Conservation (phyloP, 352 stramenopile species). For the Phytophthora tubulina region DNA sequence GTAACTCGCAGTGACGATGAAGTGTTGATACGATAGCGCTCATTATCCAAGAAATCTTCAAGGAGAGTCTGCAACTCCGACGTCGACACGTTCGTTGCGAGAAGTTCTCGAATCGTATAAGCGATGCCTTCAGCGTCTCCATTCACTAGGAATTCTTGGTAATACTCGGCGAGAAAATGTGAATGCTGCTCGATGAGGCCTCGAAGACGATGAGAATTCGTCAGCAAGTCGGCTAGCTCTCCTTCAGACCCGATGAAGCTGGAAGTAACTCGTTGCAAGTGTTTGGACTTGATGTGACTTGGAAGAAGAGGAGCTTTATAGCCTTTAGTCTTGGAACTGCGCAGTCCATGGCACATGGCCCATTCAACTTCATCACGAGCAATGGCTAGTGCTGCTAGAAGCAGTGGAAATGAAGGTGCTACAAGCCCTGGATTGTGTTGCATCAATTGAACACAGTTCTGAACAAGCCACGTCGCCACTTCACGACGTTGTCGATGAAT, state of each 20-base stretch:
- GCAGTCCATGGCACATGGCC: constrained; percentile 47
- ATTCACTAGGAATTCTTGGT: constrained; percentile 49
- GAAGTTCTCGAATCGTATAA: constrained; percentile 45
- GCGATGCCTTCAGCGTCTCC: constrained; percentile 63
- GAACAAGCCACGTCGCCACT: constrained; percentile 51
- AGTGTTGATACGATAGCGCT: constrained; percentile 41
- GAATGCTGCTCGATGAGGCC: constrained; percentile 31
- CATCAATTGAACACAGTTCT: constrained; percentile 47
- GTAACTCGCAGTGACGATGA: constrained; percentile 17
- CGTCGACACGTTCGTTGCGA: constrained; percentile 10
- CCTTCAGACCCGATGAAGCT: constrained; percentile 35
- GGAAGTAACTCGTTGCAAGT: constrained; percentile 47
- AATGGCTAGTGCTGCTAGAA: constrained; percentile 48
- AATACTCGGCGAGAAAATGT: constrained; percentile 48
- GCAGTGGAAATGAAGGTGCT: constrained; percentile 56
- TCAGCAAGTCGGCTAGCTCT: constrained; percentile 37
- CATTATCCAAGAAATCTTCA: constrained; percentile 49
- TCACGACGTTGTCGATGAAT: constrained; percentile 51
- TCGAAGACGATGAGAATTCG: constrained; percentile 36
- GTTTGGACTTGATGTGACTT: constrained; percentile 58
- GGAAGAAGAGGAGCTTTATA: constrained; percentile 45
- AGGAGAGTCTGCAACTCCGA: constrained; percentile 47
- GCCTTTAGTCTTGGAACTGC: not conserved
- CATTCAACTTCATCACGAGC: constrained; percentile 65
- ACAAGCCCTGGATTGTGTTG: constrained; percentile 51